These are phyloP conservation scores for Dioscorea dumetorum DNA, from an alignment of 106 monocot genomes.

Conservation along the genomic window DNA sequence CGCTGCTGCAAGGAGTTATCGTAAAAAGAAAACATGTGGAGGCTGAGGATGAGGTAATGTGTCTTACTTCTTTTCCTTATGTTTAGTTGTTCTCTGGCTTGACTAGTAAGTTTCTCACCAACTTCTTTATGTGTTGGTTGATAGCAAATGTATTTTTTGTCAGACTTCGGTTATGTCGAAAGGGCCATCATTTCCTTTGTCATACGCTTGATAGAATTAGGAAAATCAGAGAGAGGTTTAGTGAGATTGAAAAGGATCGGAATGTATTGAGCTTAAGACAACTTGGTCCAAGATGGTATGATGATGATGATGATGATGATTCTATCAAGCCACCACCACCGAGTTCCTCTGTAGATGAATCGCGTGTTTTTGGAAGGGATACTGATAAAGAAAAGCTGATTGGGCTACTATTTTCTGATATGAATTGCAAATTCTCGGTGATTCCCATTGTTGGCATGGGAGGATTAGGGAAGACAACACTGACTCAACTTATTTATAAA, in stretches of 20 bases:
- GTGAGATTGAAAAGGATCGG: slow-evolving; percentile 6
- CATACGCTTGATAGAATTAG: background rate
- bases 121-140: no score
- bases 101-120: no score
- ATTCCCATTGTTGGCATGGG: slow-evolving; percentile 18
- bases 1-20: background rate
- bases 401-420: slow-evolving; percentile 1
- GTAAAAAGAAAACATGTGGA: background rate
- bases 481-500: slow-evolving; percentile 13
- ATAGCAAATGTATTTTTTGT: no score
- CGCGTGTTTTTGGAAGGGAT: slow-evolving; percentile 13
- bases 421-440: background rate
- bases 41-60: background rate
- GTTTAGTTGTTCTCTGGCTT: background rate
- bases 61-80: no score
- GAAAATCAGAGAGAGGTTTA: slow-evolving; percentile 6
- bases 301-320: background rate
- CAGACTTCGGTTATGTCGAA: no score
- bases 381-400: slow-evolving; percentile 15
- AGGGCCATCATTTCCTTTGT: background rate
- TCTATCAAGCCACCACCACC: background rate
- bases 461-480: slow-evolving; percentile 12
- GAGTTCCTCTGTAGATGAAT: background rate
- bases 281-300: background rate
- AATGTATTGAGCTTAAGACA: background rate